Base-by-base conservation (phyloP, 75 land plant genomes). In the Azolla pinnata region DNA sequence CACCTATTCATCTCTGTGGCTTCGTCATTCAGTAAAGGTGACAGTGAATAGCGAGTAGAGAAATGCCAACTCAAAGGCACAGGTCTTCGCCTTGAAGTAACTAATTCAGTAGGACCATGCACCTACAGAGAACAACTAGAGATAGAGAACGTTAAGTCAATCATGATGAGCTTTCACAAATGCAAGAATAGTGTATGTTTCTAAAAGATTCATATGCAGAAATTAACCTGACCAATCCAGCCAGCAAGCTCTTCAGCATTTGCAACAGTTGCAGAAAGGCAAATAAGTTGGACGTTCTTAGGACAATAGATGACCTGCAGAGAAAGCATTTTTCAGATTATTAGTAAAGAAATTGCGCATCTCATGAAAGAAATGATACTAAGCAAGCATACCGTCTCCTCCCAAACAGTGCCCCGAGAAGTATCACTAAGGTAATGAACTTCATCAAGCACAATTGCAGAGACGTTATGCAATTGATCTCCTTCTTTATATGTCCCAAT, bases 241-340 rank as follows among this genome's bases (percentile, higher is more conserved):
- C 98, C 90, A 68, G 95, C 95, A 44, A 93, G 61, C 71, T 93
- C 98, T 64, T 93, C 98, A 29, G 98, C 78, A 83, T 93, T 93
- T 61, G 98, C 83, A 67, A 93, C 80, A 26, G 98, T 93, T 20
- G 98, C 98, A 54, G 98, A 93, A 40, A 93, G 81, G 65, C 98
- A 93, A 21, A 93, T 83, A 47, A 93, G 90, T 66, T 93, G 96
- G 26, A 93, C 84, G 75, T 84, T 81, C 67, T 93, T 93, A 28
- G 98, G 98, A 62, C 90, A 93, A 67, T 93, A 93, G 52, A 93
- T 93, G 8, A 93, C 82, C 97, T 92, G 75, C 34, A 56, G 14
- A 8, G 29, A 32, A 26, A 33, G 16, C 21, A 18, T 8, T 44
- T 34, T 40, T 29, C 61, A 8, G 53, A 23, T 10, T 8, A 18